A percentile compares a stretch with the other conserved stretches of the same genome.
Evolutionary conservation across 495 filamentous ascomycete species (phyloP).

Genomic region (Penicillium tannophilum): DNA sequence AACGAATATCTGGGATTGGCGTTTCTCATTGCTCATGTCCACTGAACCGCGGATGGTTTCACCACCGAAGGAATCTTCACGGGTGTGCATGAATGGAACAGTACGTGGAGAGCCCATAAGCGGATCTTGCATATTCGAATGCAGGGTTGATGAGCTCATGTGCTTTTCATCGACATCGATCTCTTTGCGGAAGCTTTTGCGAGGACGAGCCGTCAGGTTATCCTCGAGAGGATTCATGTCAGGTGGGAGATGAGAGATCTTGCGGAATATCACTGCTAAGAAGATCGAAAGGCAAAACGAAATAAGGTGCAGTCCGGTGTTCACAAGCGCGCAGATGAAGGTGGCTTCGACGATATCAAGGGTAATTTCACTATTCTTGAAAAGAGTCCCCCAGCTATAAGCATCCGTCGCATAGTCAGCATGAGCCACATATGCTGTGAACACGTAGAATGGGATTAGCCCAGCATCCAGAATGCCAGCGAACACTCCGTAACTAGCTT

Average conservation of each 20-base stretch:
- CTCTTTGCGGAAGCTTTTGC: slow-evolving; percentile 68
- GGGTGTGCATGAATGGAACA: slow-evolving; percentile 76
- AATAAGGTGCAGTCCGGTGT: slow-evolving; percentile 67
- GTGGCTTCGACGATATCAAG: slow-evolving; percentile 59
- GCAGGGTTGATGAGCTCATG: slow-evolving; percentile 54
- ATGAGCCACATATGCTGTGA: slow-evolving; percentile 61
- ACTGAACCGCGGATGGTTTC: slow-evolving; percentile 33
- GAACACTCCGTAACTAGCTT: slow-evolving; percentile 84
- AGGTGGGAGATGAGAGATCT: slow-evolving; percentile 77
- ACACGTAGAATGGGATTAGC: slow-evolving; percentile 76
- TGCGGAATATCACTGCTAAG: slow-evolving; percentile 73
- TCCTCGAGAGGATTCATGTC: slow-evolving; percentile 92
- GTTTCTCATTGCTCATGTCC: slow-evolving; percentile 23
- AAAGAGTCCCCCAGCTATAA: slow-evolving; percentile 65
- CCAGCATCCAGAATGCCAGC: slow-evolving; percentile 69
- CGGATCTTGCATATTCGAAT: slow-evolving; percentile 60
- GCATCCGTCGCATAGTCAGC: slow-evolving; percentile 41
- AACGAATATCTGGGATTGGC: slow-evolving; percentile 25
- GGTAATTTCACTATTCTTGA: slow-evolving; percentile 50
- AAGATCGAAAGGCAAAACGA: slow-evolving; percentile 71
- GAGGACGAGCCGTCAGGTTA: slow-evolving; percentile 76
- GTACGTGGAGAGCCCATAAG: slow-evolving; percentile 59
- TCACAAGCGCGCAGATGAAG: slow-evolving; percentile 62
- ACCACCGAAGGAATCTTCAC: slow-evolving; percentile 56
- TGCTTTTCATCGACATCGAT: slow-evolving; percentile 64